These are phyloP conservation scores for Schizonepeta tenuifolia DNA, from an alignment of 257 asterid genomes.

Conservation along the genomic window DNA sequence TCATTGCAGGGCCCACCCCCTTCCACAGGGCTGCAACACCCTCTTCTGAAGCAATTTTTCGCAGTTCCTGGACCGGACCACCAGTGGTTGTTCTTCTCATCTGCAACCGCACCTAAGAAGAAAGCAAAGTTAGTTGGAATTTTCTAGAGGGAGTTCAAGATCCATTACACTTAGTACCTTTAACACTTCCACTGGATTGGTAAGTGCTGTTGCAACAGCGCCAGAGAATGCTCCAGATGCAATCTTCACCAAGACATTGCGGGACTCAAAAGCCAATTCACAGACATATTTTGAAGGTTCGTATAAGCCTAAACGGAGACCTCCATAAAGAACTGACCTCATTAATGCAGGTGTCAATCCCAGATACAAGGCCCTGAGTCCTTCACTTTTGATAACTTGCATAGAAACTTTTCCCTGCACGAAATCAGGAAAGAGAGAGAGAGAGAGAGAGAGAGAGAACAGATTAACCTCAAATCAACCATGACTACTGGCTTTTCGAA, in stretches of 20 bases:
- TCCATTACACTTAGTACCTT: slow-evolving; percentile 58
- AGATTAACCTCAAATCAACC: slow-evolving; percentile 18
- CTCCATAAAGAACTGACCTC: slow-evolving; percentile 99
- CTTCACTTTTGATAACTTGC: slow-evolving; percentile 77
- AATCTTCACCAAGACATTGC: slow-evolving; percentile 94
- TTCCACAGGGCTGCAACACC: slow-evolving; percentile 90
- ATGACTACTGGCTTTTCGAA: neutral
- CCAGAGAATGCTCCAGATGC: slow-evolving; percentile 98
- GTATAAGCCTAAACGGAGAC: slow-evolving; percentile 99
- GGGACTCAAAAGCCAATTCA: slow-evolving; percentile 98
- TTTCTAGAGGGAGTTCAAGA: slow-evolving; percentile 21
- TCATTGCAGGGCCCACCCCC: slow-evolving; percentile 96
- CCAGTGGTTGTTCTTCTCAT: slow-evolving; percentile 53
- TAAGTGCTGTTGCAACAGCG: slow-evolving; percentile 89
- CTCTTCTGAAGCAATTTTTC: slow-evolving; percentile 75
- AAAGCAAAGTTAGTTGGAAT: slow-evolving; percentile 38
- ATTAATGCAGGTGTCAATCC: slow-evolving; percentile 90
- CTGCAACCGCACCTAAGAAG: slow-evolving; percentile 77
- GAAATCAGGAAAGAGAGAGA: slow-evolving; percentile 28
- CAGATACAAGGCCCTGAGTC: slow-evolving; percentile 77
- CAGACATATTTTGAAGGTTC: slow-evolving; percentile 95
- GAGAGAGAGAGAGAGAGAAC: no score
- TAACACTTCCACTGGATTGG: slow-evolving; percentile 89
- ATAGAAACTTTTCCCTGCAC: slow-evolving; percentile 74
- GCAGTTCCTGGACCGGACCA: slow-evolving; percentile 65